Conservation (phyloP, 257 asterid species). For the Solanum medicagineum region DNA sequence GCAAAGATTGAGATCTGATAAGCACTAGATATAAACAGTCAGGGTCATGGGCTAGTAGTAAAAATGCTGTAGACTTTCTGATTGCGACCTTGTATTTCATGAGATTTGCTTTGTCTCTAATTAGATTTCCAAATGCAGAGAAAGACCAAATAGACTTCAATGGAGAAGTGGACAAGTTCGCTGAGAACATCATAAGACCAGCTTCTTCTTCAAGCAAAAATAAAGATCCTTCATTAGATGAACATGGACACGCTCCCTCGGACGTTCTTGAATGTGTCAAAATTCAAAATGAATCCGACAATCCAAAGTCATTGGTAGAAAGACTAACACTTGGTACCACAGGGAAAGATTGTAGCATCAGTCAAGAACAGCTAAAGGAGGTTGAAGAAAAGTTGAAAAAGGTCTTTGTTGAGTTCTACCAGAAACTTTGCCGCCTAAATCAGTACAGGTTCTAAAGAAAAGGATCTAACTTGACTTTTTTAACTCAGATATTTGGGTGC, state of each 20-base stretch:
- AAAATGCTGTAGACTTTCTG: not conserved
- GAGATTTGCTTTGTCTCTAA: not conserved
- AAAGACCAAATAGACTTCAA: not conserved
- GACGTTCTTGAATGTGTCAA: slow-evolving; percentile 27
- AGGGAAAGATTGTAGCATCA: slow-evolving; percentile 29
- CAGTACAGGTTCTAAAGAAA: slow-evolving; percentile 29
- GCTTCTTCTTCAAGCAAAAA: not conserved
- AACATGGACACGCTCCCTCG: slow-evolving; percentile 13
- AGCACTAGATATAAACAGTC: not conserved
- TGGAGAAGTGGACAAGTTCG: not conserved
- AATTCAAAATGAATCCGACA: slow-evolving; percentile 16
- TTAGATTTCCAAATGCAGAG: not conserved
- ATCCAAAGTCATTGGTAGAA: slow-evolving; percentile 33
- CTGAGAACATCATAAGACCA: not conserved
- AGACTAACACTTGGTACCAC: slow-evolving; percentile 21
- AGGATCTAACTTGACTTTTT: not conserved
- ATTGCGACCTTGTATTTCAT: not conserved
- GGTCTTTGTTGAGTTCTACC: slow-evolving; percentile 38
- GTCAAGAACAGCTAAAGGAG: slow-evolving; percentile 27
- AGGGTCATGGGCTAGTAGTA: not conserved
- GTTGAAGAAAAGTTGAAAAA: slow-evolving; percentile 29
- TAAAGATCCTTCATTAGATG: not conserved
- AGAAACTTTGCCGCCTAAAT: slow-evolving; percentile 35
- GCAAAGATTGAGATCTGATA: not conserved
- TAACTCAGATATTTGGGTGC: not conserved